Evolutionary conservation across 148 eudicot genomes (phyloP), one percentile per base, ranked within the genome.

Genomic region (Salicornia ramosissima): DNA sequence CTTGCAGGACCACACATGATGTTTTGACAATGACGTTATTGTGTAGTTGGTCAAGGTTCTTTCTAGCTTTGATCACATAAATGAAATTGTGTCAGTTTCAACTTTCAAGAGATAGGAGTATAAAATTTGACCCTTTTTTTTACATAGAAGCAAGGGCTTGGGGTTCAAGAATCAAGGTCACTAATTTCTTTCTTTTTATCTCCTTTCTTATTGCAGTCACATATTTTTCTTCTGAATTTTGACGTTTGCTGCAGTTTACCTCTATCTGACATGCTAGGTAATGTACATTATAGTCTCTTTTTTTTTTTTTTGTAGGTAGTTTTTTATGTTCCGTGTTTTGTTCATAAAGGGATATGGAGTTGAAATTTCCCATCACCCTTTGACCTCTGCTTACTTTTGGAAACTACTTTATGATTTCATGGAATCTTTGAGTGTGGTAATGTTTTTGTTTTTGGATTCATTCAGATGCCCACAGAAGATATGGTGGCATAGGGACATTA

Each of bases 401-500:
- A 26, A 43, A 45, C 33, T n/a, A 31, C 50, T 39, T 14, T 49
- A 46, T 71, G n/a, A 10, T 50, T 1, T 16, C 21, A 2, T 33
- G 54, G 25, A 19, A 49, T 73, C 61, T 56, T 1, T 10, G 33
- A 52, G 52, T 28, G 25, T 21, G 18, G 57, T 72, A 28, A 71
- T 34, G 39, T 61, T 61, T 58, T 19, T 59, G 14, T 36, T 29
- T 31, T 59, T 51, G 5, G 33, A 15, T 8, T 36, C 60, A 54
- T 76, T 64, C 80, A 90, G 96, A 90, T 67, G 89, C 95, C 40
- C 98, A 93, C 65, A 84, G 67, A 75, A 81, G 68, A 26, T 87
- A 85, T 79, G 92, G 92, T 65, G 96, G 96, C 56, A 85, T 90
- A 81, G 98, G 98, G 45, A 88, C 96, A 4, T 66, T 93, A 74